These are phyloP conservation scores for Mitragyna speciosa DNA, from an alignment of 257 asterid species.

Conservation along the genomic window DNA sequence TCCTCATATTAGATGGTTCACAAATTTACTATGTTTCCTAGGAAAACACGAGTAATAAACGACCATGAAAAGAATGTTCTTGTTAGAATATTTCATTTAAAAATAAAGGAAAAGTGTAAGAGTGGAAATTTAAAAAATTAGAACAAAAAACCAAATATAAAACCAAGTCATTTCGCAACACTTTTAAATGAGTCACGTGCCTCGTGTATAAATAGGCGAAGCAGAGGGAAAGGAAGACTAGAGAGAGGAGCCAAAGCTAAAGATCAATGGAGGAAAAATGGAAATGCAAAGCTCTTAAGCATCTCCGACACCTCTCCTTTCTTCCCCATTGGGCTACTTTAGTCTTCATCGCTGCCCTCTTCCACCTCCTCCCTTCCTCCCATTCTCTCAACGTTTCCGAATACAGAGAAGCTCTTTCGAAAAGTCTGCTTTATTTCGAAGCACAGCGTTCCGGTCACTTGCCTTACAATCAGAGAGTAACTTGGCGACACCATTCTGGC, in stretches of 20 bases:
- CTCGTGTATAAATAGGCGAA: not conserved
- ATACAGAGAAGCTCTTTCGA: slow-evolving; percentile 73
- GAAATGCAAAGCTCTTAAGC: slow-evolving; percentile 16
- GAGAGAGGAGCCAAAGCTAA: not conserved
- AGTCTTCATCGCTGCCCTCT: slow-evolving; percentile 28
- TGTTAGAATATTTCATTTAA: too few species aligned
- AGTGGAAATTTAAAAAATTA: not conserved
- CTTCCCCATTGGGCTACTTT: slow-evolving; percentile 16
- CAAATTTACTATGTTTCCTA: too few species aligned
- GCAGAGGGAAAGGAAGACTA: not conserved
- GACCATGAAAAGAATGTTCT: slow-evolving; percentile 3
- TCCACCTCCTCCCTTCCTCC: slow-evolving; percentile 23
- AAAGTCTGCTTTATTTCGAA: slow-evolving; percentile 87
- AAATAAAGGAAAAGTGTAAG: not conserved
- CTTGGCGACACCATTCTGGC: slow-evolving; percentile 95
- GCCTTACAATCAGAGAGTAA: slow-evolving; percentile 71
- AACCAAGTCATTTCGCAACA: not conserved
- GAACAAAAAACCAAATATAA: too few species aligned
- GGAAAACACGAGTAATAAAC: too few species aligned
- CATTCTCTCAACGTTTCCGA: slow-evolving; percentile 20
- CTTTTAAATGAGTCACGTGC: slow-evolving; percentile 19
- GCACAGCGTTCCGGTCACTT: slow-evolving; percentile 94
- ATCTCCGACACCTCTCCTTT: not conserved
- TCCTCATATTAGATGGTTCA: too few species aligned
- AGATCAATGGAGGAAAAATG: slow-evolving; percentile 36